phyloP scores from a whole-genome alignment of 2,329 filamentous ascomycete species.

The Dactylellina sp. region DNA sequence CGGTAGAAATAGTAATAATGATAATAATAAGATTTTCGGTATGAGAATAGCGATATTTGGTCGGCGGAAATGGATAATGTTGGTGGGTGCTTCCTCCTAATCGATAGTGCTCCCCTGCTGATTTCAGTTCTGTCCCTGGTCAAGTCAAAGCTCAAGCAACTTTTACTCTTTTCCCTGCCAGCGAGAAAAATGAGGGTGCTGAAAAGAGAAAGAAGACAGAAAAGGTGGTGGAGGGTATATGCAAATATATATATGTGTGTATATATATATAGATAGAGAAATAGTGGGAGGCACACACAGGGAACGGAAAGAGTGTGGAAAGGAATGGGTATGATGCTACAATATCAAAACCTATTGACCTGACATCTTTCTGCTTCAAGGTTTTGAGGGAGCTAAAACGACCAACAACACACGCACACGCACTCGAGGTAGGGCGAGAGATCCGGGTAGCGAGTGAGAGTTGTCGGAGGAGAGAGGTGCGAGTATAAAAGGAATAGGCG shows the following conservation, averaged over 20 bases:
- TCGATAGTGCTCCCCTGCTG: constrained; percentile 55
- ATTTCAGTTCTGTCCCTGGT: constrained; percentile 43
- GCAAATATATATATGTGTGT: constrained; percentile 49
- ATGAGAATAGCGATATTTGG: constrained; percentile 14
- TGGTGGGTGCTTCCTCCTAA: constrained; percentile 35
- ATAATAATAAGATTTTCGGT: constrained; percentile 32
- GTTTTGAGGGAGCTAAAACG: constrained; percentile 44
- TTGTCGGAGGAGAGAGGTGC: constrained; percentile 30
- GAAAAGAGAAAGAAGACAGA: constrained; percentile 32
- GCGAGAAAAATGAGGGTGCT: constrained; percentile 47
- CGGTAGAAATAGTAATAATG: constrained; percentile 15
- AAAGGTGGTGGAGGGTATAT: constrained; percentile 34
- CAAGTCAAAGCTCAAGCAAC: constrained; percentile 52
- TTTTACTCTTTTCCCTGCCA: constrained; percentile 56
- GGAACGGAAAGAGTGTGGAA: constrained; percentile 50
- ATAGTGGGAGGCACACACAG: constrained; percentile 50
- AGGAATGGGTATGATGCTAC: constrained; percentile 57
- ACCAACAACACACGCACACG: constrained; percentile 55
- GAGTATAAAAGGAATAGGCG: constrained; percentile 33
- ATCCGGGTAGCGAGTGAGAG: constrained; percentile 57
- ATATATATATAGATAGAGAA: too few species aligned
- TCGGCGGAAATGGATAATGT: constrained; percentile 12
- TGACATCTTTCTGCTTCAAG: constrained; percentile 53
- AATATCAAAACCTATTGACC: constrained; percentile 56
- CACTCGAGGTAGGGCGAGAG: constrained; percentile 51